A percentile compares a stretch with the other conserved stretches of the same genome.
Evolutionary conservation across 2,329 filamentous ascomycete genomes (phyloP).

Genomic region (Aspergillus sp.): DNA sequence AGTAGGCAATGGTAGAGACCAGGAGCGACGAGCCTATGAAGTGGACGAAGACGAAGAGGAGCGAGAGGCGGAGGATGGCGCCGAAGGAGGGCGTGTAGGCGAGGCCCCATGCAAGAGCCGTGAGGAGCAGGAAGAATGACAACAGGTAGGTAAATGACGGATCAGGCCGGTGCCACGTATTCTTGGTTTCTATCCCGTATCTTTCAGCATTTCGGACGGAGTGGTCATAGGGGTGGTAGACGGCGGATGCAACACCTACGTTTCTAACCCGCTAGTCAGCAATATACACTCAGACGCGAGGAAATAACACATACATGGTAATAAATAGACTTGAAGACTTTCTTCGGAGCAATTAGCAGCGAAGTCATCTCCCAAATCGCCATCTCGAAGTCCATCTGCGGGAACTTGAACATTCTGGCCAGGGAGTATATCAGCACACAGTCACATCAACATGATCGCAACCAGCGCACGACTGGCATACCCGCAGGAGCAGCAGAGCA

Average conservation of each 20-base stretch:
- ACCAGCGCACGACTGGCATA: not conserved
- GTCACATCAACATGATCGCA: not conserved
- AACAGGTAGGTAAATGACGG: conserved; percentile 62
- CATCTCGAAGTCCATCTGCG: conserved; percentile 66
- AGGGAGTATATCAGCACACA: conserved; percentile 6
- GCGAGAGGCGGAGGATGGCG: conserved; percentile 39
- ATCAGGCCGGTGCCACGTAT: conserved; percentile 60
- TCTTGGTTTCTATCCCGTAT: conserved; percentile 60
- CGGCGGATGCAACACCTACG: conserved; percentile 19
- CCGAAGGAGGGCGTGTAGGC: conserved; percentile 41
- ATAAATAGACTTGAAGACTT: conserved; percentile 62
- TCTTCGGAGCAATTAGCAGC: conserved; percentile 59
- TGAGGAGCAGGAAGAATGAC: conserved; percentile 54
- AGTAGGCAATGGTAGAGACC: conserved; percentile 54
- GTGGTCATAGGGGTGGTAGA: not conserved
- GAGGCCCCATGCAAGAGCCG: conserved; percentile 50
- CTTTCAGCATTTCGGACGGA: not conserved
- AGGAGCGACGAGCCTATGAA: conserved; percentile 53
- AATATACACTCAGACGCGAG: conserved; percentile 6
- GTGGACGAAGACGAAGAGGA: conserved; percentile 46
- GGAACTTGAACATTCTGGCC: conserved; percentile 57
- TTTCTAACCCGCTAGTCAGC: conserved; percentile 24
- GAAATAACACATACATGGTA: conserved; percentile 47
- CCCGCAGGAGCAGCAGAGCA: conserved; percentile 1
- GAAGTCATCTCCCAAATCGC: conserved; percentile 64